Evolutionary conservation across 1,139 yeast species (phyloP).

Genomic region (Zygosaccharomyces pseudobailii): DNA sequence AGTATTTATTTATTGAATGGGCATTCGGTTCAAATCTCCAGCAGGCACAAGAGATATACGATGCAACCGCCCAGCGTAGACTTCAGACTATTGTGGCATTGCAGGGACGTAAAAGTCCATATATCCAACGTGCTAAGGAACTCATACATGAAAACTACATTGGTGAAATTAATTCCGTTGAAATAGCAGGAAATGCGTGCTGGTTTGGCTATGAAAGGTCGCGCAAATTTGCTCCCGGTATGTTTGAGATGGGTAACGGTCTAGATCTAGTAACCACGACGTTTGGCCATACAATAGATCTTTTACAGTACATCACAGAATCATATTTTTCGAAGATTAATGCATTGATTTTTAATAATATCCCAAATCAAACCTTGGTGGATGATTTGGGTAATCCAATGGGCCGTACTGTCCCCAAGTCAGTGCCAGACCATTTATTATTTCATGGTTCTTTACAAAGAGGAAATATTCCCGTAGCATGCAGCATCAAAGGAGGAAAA

Average conservation of each 20-base stretch:
- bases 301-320: slow-evolving; percentile 27
- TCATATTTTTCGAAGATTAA: slow-evolving; percentile 26
- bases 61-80: slow-evolving; percentile 21
- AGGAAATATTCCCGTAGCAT: slow-evolving; percentile 29
- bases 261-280: slow-evolving; percentile 25
- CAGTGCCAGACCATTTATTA: slow-evolving; percentile 28
- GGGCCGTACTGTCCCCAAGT: slow-evolving; percentile 18
- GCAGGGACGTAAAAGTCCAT: slow-evolving; percentile 30
- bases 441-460: slow-evolving; percentile 26
- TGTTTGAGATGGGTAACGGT: slow-evolving; percentile 26
- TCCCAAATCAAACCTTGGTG: slow-evolving; percentile 23
- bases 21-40: slow-evolving; percentile 21
- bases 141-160: slow-evolving; percentile 25
- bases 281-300: slow-evolving; percentile 29
- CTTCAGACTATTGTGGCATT: slow-evolving; percentile 27
- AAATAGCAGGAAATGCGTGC: slow-evolving; percentile 28
- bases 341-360: slow-evolving; percentile 28
- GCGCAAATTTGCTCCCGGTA: slow-evolving; percentile 21
- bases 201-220: slow-evolving; percentile 31
- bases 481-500: slow-evolving; percentile 30
- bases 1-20: slow-evolving; percentile 29
- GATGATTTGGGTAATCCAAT: slow-evolving; percentile 22
- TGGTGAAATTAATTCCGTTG: slow-evolving; percentile 28
- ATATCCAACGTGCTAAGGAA: slow-evolving; percentile 29
- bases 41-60: slow-evolving; percentile 24